Evolutionary conservation across 2,329 filamentous ascomycete species (phyloP), one percentile per base, ranked within the genome.

Genomic region (Trichoderma aggressivum): DNA sequence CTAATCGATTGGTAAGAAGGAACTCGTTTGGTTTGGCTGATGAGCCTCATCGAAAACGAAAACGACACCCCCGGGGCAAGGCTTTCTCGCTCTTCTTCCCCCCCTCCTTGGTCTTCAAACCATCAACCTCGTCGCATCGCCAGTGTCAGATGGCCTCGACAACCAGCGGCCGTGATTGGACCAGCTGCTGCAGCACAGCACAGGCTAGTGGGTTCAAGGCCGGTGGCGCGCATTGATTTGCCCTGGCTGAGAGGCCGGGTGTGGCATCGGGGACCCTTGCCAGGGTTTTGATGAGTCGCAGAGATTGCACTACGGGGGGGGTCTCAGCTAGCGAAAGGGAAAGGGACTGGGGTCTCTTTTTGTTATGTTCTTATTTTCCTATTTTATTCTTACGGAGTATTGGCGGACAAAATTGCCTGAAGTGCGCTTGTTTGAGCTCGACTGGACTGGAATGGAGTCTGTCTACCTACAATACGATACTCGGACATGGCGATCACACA

Each of bases 241-340:
- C 65, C 65, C 65, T 60, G 65, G 65, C 36, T 59, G 39, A 53
- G 18, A 21, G 66, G n/a, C 12, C 56, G 39, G 55, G 66, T 66
- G 66, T 69, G 56, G 36, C 66, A 69, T 61, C 66, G 36, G 66
- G 66, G 55, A 4, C 56, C 65, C 56, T 69, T 53, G 66, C 66
- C 18, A 61, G 66, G 56, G 34, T 61, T 60, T 69, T 60, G 56
- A 61, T 61, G 66, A 69, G 66, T 69, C 66, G 66, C 66, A 61
- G 66, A 69, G 66, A 69, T 69, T 69, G 66, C 66, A 61, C 56
- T 60, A 60, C 66, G 28, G 66, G n/a, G n/a, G 65, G 65, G 39
- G 56, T 34, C 50, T 59, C 55, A 68, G 65, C 55, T 50, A 43
- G 64, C 64, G 50, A 55, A 21, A n/a, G 16, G 24, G 26, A 43